phyloP scores from a whole-genome alignment of 352 stramenopile genomes.

The Salisapilia sapeloensis region DNA sequence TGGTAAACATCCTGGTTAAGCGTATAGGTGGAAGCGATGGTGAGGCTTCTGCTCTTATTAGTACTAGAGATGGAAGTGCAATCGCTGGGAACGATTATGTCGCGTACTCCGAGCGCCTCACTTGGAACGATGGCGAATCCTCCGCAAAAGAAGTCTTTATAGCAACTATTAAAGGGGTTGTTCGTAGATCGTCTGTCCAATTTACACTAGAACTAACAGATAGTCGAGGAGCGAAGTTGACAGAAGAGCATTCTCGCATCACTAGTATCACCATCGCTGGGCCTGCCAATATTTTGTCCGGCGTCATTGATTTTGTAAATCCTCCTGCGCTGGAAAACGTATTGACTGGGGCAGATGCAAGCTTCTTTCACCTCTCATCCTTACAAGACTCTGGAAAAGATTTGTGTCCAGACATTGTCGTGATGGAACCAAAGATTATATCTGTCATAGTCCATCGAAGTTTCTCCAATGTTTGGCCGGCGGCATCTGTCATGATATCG shows the following conservation, averaged over 20 bases:
- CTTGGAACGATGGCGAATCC: constrained; percentile 32
- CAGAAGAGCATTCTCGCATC: constrained; percentile 9
- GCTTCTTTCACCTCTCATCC: constrained; percentile 27
- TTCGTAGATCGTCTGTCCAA: constrained; percentile 9
- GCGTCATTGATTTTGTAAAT: constrained; percentile 36
- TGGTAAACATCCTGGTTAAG: constrained; percentile 29
- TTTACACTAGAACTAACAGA: constrained; percentile 19
- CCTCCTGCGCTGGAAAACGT: constrained; percentile 12
- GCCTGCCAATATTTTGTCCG: constrained; percentile 14
- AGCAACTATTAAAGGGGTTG: constrained; percentile 11
- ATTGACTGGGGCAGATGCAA: constrained; percentile 17
- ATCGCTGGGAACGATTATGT: constrained; percentile 29
- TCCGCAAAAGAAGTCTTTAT: constrained; percentile 31
- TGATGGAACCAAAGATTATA: constrained; percentile 13
- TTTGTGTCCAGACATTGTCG: constrained; percentile 24
- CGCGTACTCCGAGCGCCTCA: constrained; percentile 10
- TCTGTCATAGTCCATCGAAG: constrained; percentile 28
- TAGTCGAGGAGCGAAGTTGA: constrained; percentile 7
- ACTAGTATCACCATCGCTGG: constrained; percentile 25
- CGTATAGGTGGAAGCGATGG: constrained; percentile 34
- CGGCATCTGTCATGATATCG: constrained; percentile 13
- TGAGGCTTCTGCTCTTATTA: constrained; percentile 16
- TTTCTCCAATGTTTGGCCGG: constrained; percentile 13
- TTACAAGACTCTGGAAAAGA: constrained; percentile 27
- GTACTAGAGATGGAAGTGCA: constrained; percentile 25